Base-by-base conservation (phyloP, 75 land plant species). In the Picea sitchensis region DNA sequence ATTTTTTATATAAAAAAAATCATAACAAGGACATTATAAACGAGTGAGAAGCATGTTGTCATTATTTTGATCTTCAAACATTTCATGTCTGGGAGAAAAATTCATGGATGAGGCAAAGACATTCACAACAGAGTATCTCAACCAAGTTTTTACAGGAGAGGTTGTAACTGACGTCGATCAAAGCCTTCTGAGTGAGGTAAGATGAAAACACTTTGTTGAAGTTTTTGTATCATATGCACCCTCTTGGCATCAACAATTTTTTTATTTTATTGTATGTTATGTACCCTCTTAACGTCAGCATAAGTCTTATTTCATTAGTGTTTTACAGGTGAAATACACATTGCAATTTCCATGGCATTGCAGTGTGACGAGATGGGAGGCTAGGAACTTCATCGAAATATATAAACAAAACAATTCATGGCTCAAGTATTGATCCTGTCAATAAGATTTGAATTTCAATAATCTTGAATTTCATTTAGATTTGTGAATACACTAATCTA, bases 31-130 rank as follows among this genome's bases (percentile, higher is more conserved):
- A n/a, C n/a, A n/a, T n/a, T n/a, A 79, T 61, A 7, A 47, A 47
- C 54, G 8, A 47, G 56, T 76, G 26, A 76, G 81, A 58, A 82
- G 78, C 14, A 4, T 83, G 41, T 12, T 83, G 11, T 59, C 68
- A 9, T 77, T 87, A 15, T 81, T 72, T n/a, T 79, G 83, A 60
- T 83, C 85, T 44, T 63, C 85, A 5, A 31, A 78, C 74, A 58
- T 83, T 2, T 76, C 74, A 14, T 30, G 79, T 3, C 81, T 78
- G 51, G 81, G 79, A 14, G 88, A 87, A 63, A 21, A n/a, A n/a
- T n/a, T n/a, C n/a, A n/a, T n/a, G n/a, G n/a, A n/a, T n/a, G n/a
- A n/a, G n/a, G n/a, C n/a, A n/a, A 44, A 41, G 61, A 69, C 13
- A 30, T 81, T 81, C 59, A 34, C 83, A 3, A 56, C 26, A 0